Percentiles rank a stretch among this genome's conserved stretches.
These are phyloP conservation scores for Neoboletus brunneissimus DNA, from an alignment of 768 basidiomycete genomes.

Conservation along the genomic window DNA sequence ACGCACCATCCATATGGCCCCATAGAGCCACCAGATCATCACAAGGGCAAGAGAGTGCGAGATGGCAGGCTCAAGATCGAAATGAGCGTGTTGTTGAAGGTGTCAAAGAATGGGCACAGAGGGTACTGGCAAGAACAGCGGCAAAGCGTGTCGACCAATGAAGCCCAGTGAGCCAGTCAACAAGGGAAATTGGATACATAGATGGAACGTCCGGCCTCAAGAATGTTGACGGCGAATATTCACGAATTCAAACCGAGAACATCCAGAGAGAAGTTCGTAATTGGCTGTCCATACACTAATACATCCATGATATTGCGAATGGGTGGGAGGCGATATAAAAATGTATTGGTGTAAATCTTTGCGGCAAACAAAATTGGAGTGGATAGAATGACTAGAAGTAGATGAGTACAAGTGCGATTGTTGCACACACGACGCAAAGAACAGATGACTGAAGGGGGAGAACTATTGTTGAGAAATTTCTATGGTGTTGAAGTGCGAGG, in stretches of 20 bases:
- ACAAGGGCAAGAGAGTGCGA: not conserved
- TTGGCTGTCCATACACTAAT: conserved; percentile 20
- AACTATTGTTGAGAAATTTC: conserved; percentile 10
- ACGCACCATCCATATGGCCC: not conserved
- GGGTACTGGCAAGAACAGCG: not conserved
- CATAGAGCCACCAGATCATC: not conserved
- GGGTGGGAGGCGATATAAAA: conserved; percentile 7
- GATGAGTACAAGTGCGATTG: conserved; percentile 22
- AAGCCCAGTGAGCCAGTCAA: not conserved
- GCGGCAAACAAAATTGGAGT: conserved; percentile 15
- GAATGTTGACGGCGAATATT: not conserved
- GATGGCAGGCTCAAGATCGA: not conserved
- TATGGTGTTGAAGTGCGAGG: conserved; percentile 24
- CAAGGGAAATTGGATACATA: not conserved
- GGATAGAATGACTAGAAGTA: conserved; percentile 11
- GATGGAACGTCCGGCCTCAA: not conserved
- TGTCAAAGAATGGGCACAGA: not conserved
- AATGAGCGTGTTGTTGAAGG: not conserved
- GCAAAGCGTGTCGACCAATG: not conserved
- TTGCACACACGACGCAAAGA: conserved; percentile 18
- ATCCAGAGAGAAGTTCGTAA: conserved; percentile 7
- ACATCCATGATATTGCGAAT: conserved; percentile 14
- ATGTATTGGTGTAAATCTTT: conserved; percentile 23
- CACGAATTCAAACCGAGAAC: not conserved
- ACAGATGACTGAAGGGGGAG: not conserved